Evolutionary conservation across 2,329 filamentous ascomycete species (phyloP).

Genomic region (Hypomyces perniciosus): DNA sequence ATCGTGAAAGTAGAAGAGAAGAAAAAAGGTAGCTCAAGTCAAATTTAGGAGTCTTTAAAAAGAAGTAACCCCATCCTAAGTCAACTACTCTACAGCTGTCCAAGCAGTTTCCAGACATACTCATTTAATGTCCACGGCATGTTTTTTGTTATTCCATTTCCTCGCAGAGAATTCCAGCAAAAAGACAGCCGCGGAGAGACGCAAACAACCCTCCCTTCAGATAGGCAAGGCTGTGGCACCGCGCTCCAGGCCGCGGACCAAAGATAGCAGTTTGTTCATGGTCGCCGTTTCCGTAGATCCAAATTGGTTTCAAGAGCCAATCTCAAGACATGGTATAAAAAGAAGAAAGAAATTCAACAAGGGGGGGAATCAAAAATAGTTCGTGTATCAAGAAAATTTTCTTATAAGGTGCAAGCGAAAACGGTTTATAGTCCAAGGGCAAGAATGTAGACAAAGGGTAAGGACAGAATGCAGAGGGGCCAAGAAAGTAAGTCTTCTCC

Average conservation of each 20-base stretch:
- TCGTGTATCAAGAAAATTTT: conserved; percentile 2
- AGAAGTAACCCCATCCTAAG: neutral
- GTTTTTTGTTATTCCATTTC: neutral
- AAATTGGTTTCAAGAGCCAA: neutral
- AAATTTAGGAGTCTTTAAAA: neutral
- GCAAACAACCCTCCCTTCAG: neutral
- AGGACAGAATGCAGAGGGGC: no score
- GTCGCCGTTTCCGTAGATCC: neutral
- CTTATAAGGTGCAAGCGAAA: conserved; percentile 2
- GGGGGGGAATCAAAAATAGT: conserved; percentile 12
- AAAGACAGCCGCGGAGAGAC: neutral
- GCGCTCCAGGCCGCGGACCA: conserved; percentile 5
- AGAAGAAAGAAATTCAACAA: conserved; percentile 19
- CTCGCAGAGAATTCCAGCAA: neutral
- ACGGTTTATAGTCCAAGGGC: neutral
- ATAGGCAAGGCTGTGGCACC: neutral
- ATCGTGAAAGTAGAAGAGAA: neutral
- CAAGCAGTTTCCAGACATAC: conserved; percentile 9
- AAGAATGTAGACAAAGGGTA: no score
- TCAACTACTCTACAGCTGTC: conserved; percentile 12
- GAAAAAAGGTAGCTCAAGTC: neutral
- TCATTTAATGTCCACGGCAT: neutral
- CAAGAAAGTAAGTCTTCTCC: neutral
- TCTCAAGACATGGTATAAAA: conserved; percentile 1
- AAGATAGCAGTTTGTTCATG: neutral